Base-by-base conservation (phyloP, 2,329 filamentous ascomycete species). In the Alternaria sp. region DNA sequence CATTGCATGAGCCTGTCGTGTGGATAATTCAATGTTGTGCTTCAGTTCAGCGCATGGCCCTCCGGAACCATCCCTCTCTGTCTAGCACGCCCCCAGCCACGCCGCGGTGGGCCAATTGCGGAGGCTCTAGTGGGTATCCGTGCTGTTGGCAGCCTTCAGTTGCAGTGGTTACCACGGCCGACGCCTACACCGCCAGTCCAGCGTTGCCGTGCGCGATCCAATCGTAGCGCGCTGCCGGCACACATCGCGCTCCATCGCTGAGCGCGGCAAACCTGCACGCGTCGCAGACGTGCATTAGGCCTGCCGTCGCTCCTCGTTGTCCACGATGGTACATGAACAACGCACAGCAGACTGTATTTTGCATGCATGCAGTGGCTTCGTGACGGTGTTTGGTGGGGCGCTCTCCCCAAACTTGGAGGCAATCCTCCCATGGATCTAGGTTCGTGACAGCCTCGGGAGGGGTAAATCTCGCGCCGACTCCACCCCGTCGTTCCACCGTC, bases 131-230 rank as follows among this genome's bases (percentile, higher is more conserved):
- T 66, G 63, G 66, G 53, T 54, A 62, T 44, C 45, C 23, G 55
- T 58, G 51, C 59, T 59, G 62, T 49, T 65, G 59, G 62, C 62
- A 65, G 13, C 58, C 58, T 40, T 30, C 44, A 40, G n/a, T 63
- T 43, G 45, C 61, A 60, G 26, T 56, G 17, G 32, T 40, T 52
- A 58, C 63, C 57, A 44, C 32, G 40, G 45, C 23, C 49, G 23
- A 28, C 45, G 46, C 8, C 68, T 70, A 71, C 73, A 74, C 72
- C 71, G 70, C 74, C 67, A 76, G 71, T 76, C 69, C 59, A 65
- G 63, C 68, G 64, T 58, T 53, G 63, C 56, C 25, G 58, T 17
- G 46, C 19, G 45, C 28, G 43, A 23, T 36, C 65, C 61, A 66
- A 67, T 62, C 54, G 45, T 45, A 53, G 45, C 59, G 40, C 57